Conservation (phyloP, 2,329 filamentous ascomycete species). For the Bipolaris victoriae region DNA sequence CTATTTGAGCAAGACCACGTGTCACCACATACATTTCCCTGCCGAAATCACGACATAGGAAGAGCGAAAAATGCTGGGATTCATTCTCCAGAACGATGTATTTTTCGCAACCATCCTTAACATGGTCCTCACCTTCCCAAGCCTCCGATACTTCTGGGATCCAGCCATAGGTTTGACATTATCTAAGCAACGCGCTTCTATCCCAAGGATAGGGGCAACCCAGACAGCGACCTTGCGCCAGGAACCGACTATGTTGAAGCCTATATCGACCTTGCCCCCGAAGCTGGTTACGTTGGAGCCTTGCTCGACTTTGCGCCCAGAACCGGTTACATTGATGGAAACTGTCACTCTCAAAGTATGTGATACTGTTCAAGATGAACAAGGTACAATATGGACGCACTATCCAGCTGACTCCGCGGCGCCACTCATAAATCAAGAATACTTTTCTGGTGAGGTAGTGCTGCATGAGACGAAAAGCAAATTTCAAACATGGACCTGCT, state of each 20-base stretch:
- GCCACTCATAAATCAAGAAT: neutral
- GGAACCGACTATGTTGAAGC: neutral
- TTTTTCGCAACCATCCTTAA: neutral
- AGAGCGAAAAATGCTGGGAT: neutral
- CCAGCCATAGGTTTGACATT: neutral
- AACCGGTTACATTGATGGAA: too few relatives aligned
- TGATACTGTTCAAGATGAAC: neutral
- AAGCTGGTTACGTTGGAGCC: too few relatives aligned
- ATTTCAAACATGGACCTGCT: neutral
- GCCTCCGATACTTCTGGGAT: neutral
- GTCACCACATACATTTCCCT: neutral
- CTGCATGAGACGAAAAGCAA: neutral
- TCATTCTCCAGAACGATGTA: slow-evolving; percentile 1
- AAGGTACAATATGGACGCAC: slow-evolving; percentile 6
- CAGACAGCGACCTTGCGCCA: neutral
- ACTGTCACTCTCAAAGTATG: too few relatives aligned
- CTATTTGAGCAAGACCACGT: neutral
- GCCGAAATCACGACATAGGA: too few relatives aligned
- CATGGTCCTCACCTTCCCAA: neutral
- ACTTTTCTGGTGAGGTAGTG: neutral
- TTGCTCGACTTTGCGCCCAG: too few relatives aligned
- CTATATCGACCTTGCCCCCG: neutral
- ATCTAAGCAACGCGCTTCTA: neutral
- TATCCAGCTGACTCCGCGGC: neutral
- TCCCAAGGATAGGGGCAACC: neutral